phyloP scores from a whole-genome alignment of 2,329 filamentous ascomycete genomes.

The Leptodontidium sp. region DNA sequence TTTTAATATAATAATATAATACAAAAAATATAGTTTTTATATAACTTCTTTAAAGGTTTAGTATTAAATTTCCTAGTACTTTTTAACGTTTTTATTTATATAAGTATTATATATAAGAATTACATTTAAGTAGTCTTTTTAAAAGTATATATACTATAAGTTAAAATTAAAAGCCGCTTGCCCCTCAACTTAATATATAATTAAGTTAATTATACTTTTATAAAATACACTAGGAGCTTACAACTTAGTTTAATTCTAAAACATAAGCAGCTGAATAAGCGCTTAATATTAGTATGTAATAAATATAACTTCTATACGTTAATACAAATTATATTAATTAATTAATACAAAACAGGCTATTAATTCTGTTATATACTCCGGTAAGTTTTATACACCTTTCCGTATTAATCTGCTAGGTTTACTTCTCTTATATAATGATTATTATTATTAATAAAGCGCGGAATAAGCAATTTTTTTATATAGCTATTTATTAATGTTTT shows the following conservation, averaged over 20 bases:
- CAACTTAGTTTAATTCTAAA: background rate
- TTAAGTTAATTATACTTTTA: background rate
- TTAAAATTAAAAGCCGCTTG: background rate
- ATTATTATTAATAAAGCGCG: background rate
- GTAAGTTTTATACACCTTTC: background rate
- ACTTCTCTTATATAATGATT: background rate
- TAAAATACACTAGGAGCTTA: background rate
- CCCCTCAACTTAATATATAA: background rate
- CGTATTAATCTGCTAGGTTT: background rate
- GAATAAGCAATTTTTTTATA: background rate
- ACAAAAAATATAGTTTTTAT: background rate
- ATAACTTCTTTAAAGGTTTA: background rate
- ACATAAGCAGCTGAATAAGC: background rate
- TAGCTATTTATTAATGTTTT: background rate
- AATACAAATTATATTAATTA: background rate
- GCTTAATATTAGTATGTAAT: background rate
- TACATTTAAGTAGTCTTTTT: background rate
- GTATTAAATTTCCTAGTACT: background rate
- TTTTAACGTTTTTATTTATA: background rate
- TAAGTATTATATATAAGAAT: background rate
- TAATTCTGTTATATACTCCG: background rate
- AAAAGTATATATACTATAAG: background rate
- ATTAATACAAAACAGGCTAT: background rate
- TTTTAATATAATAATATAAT: background rate
- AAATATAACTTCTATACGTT: background rate